These are phyloP conservation scores for Aureobasidium sp. DNA, from an alignment of 2,329 filamentous ascomycete species.

Conservation along the genomic window DNA sequence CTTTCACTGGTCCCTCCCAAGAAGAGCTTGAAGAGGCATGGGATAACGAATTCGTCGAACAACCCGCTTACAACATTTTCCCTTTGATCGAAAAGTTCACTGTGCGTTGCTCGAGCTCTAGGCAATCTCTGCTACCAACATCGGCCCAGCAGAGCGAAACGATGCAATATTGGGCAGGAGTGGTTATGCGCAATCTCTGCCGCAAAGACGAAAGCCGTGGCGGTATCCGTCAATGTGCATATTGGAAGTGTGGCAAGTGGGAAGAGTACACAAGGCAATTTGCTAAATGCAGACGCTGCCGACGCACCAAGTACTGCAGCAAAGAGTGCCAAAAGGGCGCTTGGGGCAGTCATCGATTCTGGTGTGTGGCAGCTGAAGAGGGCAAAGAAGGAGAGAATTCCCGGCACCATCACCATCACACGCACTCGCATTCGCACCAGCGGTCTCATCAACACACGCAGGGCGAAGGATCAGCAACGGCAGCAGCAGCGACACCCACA, in stretches of 20 bases:
- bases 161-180: slow-evolving; percentile 99
- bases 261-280: slow-evolving; percentile 95
- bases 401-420: slow-evolving; percentile 14
- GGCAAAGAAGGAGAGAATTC: slow-evolving; percentile 18
- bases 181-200: slow-evolving; percentile 98
- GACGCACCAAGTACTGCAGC: slow-evolving; percentile 97
- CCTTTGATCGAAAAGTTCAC: slow-evolving; percentile 98
- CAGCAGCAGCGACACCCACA: not conserved
- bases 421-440: slow-evolving; percentile 9
- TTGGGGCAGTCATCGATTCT: slow-evolving; percentile 97
- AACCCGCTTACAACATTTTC: slow-evolving; percentile 66
- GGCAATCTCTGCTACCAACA: slow-evolving; percentile 57
- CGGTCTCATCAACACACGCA: not conserved
- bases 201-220: slow-evolving; percentile 93
- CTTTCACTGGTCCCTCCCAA: slow-evolving; percentile 29
- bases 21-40: slow-evolving; percentile 67
- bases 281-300: slow-evolving; percentile 92
- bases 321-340: slow-evolving; percentile 99
- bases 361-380: slow-evolving; percentile 71
- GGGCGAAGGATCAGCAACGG: not conserved
- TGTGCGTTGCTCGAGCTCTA: slow-evolving; percentile 51
- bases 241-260: slow-evolving; percentile 98
- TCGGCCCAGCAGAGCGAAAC: slow-evolving; percentile 46
- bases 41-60: slow-evolving; percentile 67
- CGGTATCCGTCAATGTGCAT: slow-evolving; percentile 93